These are phyloP conservation scores for Amylostereum areolatum DNA, from an alignment of 1,284 basidiomycete genomes.

Conservation along the genomic window DNA sequence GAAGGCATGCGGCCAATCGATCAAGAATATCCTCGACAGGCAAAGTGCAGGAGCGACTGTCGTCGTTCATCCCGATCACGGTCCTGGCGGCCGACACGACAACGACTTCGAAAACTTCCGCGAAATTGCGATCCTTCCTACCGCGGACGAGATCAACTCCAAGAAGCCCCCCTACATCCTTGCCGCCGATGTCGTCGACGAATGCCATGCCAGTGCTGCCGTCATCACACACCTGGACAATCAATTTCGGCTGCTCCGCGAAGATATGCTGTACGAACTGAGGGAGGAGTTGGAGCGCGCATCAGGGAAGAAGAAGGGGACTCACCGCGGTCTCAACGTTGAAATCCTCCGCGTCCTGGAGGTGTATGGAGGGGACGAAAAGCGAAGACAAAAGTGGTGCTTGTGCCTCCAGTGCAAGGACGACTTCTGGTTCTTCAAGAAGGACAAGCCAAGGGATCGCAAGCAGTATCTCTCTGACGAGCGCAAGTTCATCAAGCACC, in stretches of 20 bases:
- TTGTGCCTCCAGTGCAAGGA: conserved; percentile 32
- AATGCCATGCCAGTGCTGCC: conserved; percentile 30
- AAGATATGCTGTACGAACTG: conserved; percentile 61
- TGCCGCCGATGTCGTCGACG: conserved; percentile 34
- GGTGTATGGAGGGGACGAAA: conserved; percentile 29
- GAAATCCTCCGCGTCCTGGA: conserved; percentile 31
- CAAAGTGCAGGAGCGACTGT: conserved; percentile 15
- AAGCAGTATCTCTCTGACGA: conserved; percentile 32
- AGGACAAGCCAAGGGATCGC: conserved; percentile 16
- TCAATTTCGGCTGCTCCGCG: conserved; percentile 55
- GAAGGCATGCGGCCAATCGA: conserved; percentile 25
- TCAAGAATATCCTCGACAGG: conserved; percentile 38
- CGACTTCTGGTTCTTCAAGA: conserved; percentile 38
- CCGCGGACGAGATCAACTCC: conserved; percentile 46
- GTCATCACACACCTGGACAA: conserved; percentile 50
- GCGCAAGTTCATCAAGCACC: conserved; percentile 39
- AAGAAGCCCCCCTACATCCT: conserved; percentile 40
- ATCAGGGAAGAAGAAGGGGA: conserved; percentile 37
- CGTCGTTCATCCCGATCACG: conserved; percentile 16
- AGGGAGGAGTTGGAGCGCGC: conserved; percentile 48
- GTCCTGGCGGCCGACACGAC: conserved; percentile 57
- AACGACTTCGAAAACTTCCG: conserved; percentile 57
- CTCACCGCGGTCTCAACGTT: conserved; percentile 34
- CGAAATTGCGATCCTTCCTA: conserved; percentile 53
- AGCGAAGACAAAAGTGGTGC: conserved; percentile 38